Percentiles rank a stretch among this genome's conserved stretches.
Evolutionary conservation across 2,329 filamentous ascomycete genomes (phyloP).

Genomic region (Karstenula rhodostoma): DNA sequence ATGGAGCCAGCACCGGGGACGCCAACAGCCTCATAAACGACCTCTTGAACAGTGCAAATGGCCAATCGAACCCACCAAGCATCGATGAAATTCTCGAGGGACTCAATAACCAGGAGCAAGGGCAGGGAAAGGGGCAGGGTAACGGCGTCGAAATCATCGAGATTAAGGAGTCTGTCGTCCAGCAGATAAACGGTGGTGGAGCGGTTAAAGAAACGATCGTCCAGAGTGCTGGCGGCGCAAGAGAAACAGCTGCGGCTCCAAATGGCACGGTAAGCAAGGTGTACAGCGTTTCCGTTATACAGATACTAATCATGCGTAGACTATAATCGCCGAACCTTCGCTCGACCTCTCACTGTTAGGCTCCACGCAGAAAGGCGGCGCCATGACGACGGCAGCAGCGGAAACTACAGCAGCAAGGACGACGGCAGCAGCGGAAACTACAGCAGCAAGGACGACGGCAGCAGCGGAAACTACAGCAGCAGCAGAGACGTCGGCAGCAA

Average conservation of each 20-base stretch:
- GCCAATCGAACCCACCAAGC: conserved; percentile 16
- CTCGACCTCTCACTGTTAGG: conserved; percentile 7
- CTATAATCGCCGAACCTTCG: background rate
- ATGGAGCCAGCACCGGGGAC: conserved; percentile 23
- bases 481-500: background rate
- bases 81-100: conserved; percentile 24
- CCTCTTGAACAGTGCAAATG: conserved; percentile 23
- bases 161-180: conserved; percentile 24
- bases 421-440: too few relatives aligned
- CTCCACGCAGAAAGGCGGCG: background rate
- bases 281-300: background rate
- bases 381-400: background rate
- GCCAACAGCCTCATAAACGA: conserved; percentile 32
- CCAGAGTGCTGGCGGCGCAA: conserved; percentile 15
- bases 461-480: too few relatives aligned
- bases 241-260: background rate
- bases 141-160: conserved; percentile 23
- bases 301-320: background rate
- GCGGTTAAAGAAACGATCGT: conserved; percentile 19
- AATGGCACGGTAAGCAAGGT: conserved; percentile 2
- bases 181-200: conserved; percentile 15
- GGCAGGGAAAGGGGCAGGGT: conserved; percentile 13
- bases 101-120: conserved; percentile 17
- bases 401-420: background rate
- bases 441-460: too few relatives aligned